Evolutionary conservation across 495 filamentous ascomycete species (phyloP).

Genomic region (Hyaloscypha finlandica): DNA sequence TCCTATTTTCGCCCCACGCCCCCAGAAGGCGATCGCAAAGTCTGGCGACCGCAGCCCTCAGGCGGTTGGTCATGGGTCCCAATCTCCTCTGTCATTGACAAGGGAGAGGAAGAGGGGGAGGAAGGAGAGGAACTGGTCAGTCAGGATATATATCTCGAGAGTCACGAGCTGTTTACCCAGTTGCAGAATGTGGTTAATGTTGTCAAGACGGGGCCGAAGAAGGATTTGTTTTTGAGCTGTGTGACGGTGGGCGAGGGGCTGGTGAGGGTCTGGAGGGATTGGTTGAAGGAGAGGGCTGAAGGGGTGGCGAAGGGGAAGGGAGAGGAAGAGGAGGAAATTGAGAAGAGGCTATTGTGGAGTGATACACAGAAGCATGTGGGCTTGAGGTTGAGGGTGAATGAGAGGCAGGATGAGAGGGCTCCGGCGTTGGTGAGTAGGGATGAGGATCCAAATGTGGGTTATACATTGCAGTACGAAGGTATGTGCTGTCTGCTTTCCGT

Average conservation of each 20-base stretch:
- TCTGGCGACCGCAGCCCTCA: slow-evolving; percentile 3
- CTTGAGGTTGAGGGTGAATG: slow-evolving; percentile 55
- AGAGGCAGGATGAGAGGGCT: slow-evolving; percentile 37
- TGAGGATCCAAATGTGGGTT: slow-evolving; percentile 54
- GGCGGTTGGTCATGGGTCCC: slow-evolving; percentile 35
- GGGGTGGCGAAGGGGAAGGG: neutral
- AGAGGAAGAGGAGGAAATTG: slow-evolving; percentile 17
- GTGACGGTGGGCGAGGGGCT: slow-evolving; percentile 64
- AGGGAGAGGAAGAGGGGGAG: slow-evolving; percentile 14
- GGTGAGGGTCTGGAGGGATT: slow-evolving; percentile 66
- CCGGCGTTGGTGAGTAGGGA: slow-evolving; percentile 43
- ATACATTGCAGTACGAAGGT: slow-evolving; percentile 64
- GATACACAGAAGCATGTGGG: slow-evolving; percentile 56
- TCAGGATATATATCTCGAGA: slow-evolving; percentile 64
- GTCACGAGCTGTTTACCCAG: slow-evolving; percentile 69
- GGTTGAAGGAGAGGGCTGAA: slow-evolving; percentile 53
- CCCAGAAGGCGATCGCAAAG: slow-evolving; percentile 9
- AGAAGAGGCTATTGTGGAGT: slow-evolving; percentile 55
- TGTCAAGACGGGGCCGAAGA: slow-evolving; percentile 63
- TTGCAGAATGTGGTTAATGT: slow-evolving; percentile 65
- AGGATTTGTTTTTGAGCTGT: slow-evolving; percentile 58
- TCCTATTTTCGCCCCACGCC: slow-evolving; percentile 19
- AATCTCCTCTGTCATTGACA: slow-evolving; percentile 20
- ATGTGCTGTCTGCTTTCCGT: slow-evolving; percentile 19
- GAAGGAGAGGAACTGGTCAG: slow-evolving; percentile 44